Evolutionary conservation across 2,329 filamentous ascomycete species (phyloP), one percentile per base, ranked within the genome.

Genomic region (Xylariales sp.): DNA sequence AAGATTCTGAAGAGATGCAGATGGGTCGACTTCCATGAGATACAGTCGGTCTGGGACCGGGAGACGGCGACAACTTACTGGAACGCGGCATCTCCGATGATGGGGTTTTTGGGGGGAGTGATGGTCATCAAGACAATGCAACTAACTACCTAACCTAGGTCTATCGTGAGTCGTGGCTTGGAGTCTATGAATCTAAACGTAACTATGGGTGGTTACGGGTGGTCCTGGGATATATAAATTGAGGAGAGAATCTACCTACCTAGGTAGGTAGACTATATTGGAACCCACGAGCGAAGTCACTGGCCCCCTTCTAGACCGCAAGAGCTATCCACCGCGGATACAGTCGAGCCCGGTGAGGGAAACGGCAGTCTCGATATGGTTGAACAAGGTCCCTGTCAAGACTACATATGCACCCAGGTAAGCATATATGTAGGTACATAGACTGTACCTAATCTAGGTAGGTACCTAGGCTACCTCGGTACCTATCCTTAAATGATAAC

Each of bases 1-100:
- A 56, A 54, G 66, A 39, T 16, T 52, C 57, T 9, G 64, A 61
- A 49, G 66, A 66, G 18, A 57, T 50, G 43, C 28, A 46, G n/a
- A 45, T 10, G 16, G 68, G 67, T 18, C 45, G 59, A 28, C 39
- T 41, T 10, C 23, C 30, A 45, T 54, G 45, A 32, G 56, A 67
- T 50, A 14, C n/a, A 18, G 43, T 10, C 16, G 18, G 50, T 49
- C 34, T 43, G 6, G 46, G 23, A 2, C 1, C 18, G 3, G 56
- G 10, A 34, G 66, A 34, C n/a, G 57, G 8, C n/a, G 58, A n/a
- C 50, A 45, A 53, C 46, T 49, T 55, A 50, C 55, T 64, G 14
- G 52, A 9, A 39, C 48, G 23, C 9, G 56, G 45, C 41, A 48
- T 64, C 14, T 53, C 32, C 34, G 23, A 23, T 8, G 28, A 14